A percentile compares a stretch with the other conserved stretches of the same genome.
Evolutionary conservation across 2,329 filamentous ascomycete genomes (phyloP).

Genomic region (Pestalotiopsis sp.): DNA sequence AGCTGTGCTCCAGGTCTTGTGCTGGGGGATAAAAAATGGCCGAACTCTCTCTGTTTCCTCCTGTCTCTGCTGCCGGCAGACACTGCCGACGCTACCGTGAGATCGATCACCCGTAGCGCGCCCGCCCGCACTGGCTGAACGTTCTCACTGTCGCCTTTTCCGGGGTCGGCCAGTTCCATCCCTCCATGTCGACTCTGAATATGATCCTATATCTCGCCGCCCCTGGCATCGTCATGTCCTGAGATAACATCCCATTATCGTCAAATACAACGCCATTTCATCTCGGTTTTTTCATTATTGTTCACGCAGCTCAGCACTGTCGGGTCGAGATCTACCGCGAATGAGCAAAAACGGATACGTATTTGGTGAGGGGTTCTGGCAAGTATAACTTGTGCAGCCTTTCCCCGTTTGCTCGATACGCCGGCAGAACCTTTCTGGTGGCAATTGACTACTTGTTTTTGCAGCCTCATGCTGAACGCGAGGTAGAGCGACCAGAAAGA

Average conservation of each 20-base stretch:
- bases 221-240: neutral
- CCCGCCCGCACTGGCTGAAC: neutral
- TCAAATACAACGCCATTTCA: neutral
- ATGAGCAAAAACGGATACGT: neutral
- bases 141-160: neutral
- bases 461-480: neutral
- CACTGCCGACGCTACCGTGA: conserved; percentile 11
- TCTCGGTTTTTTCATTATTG: neutral
- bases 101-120: conserved; percentile 6
- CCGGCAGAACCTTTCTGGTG: neutral
- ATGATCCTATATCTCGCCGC: neutral
- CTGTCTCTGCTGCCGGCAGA: conserved; percentile 5
- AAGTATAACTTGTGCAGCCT: neutral
- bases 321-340: neutral
- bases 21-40: conserved; percentile 1
- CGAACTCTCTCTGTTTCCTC: conserved; percentile 5
- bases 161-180: neutral
- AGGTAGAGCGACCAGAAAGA: neutral
- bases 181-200: neutral
- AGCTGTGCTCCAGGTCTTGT: neutral
- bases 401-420: neutral
- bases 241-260: neutral
- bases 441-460: neutral
- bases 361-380: neutral
- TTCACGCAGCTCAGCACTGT: neutral